phyloP scores from a whole-genome alignment of 306 rosid species.

The Corylus avellana region DNA sequence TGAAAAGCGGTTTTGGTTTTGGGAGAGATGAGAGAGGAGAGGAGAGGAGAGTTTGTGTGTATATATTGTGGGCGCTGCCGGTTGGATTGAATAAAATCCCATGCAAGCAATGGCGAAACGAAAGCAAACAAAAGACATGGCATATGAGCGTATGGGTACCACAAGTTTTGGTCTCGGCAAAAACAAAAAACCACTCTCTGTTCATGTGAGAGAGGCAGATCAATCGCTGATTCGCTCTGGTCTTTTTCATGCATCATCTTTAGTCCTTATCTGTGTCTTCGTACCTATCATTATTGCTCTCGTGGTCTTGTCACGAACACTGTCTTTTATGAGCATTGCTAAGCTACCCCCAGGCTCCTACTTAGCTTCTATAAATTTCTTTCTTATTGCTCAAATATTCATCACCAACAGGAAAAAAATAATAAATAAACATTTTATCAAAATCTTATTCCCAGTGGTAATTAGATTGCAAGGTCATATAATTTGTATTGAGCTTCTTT shows the following conservation, averaged over 20 bases:
- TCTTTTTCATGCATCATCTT: constrained; percentile 1
- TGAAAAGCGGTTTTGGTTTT: constrained; percentile 43
- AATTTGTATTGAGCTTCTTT: no score
- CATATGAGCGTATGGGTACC: background rate
- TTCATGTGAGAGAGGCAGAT: background rate
- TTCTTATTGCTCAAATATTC: background rate
- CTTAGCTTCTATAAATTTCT: background rate
- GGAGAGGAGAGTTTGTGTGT: no score
- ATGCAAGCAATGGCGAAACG: background rate
- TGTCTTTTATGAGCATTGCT: background rate
- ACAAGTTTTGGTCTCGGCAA: background rate
- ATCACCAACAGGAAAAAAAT: no score
- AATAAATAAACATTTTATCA: no score
- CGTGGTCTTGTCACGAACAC: constrained; percentile 18
- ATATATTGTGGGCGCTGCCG: constrained; percentile 60
- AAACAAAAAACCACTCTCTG: background rate
- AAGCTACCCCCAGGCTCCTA: background rate
- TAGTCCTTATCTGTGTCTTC: background rate
- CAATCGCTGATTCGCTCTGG: constrained; percentile 1
- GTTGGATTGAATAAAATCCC: constrained; percentile 14
- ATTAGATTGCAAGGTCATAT: no score
- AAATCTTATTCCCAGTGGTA: no score
- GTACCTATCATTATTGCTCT: background rate
- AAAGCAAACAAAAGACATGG: background rate
- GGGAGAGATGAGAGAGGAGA: background rate